phyloP scores from a whole-genome alignment of 306 rosid species.

The Cucurbita ficifolia region DNA sequence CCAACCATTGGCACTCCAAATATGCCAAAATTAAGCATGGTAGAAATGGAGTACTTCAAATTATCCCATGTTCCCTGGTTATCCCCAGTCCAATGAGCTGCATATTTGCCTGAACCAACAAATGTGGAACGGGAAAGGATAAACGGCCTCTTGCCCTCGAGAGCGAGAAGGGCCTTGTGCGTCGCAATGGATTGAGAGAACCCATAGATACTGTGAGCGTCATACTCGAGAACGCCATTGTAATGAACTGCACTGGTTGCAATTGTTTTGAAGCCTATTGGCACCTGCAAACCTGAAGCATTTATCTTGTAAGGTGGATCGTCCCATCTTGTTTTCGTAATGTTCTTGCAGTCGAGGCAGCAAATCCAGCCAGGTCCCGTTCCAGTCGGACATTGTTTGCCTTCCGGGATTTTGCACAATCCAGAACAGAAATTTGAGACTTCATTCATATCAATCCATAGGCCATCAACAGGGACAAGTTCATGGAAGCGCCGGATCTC shows the following conservation, averaged over 20 bases:
- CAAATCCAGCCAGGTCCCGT: constrained; percentile 79
- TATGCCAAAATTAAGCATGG: constrained; percentile 83
- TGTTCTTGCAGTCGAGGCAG: constrained; percentile 87
- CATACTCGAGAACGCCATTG: constrained; percentile 77
- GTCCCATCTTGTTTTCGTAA: constrained; percentile 80
- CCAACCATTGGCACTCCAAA: constrained; percentile 99
- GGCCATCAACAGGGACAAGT: constrained; percentile 86
- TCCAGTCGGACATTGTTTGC: constrained; percentile 51
- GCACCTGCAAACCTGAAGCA: constrained; percentile 72
- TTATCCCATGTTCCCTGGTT: constrained; percentile 81
- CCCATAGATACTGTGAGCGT: constrained; percentile 92
- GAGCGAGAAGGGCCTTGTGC: constrained; percentile 67
- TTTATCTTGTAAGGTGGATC: constrained; percentile 94
- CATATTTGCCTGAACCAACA: constrained; percentile 80
- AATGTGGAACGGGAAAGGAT: constrained; percentile 74
- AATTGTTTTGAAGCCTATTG: constrained; percentile 77
- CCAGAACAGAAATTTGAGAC: constrained; percentile 83
- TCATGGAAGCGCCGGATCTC: constrained; percentile 85
- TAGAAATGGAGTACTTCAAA: constrained; percentile 71
- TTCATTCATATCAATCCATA: constrained; percentile 99
- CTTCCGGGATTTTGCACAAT: constrained; percentile 61
- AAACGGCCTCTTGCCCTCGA: constrained; percentile 77
- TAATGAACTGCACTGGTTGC: constrained; percentile 91
- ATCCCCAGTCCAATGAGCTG: constrained; percentile 99
- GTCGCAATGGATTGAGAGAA: constrained; percentile 79